Evolutionary conservation across 2,329 filamentous ascomycete species (phyloP).

Genomic region (Alternaria tenuissima): DNA sequence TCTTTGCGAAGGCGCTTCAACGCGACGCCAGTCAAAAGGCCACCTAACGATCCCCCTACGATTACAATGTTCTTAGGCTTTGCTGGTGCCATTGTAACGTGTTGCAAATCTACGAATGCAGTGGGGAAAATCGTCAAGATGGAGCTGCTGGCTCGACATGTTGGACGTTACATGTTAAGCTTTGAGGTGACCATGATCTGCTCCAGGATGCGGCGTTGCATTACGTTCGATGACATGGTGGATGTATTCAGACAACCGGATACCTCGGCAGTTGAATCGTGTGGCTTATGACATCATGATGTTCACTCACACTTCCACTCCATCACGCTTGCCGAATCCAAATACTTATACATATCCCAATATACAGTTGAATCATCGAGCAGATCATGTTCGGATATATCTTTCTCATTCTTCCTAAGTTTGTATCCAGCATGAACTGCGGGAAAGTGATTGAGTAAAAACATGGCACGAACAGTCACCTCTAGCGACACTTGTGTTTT

Average conservation of each 20-base stretch:
- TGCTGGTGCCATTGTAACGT: slow-evolving; percentile 18
- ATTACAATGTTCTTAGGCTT: slow-evolving; percentile 33
- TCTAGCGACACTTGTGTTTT: background rate
- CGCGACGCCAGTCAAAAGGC: slow-evolving; percentile 32
- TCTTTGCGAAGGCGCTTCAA: slow-evolving; percentile 33
- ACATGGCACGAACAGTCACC: background rate
- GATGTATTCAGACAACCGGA: background rate
- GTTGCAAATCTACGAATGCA: background rate
- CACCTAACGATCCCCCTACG: slow-evolving; percentile 34
- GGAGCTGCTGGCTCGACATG: background rate
- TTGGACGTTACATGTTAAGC: background rate
- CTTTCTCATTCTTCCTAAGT: background rate
- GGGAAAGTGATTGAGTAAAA: background rate
- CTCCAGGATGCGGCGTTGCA: slow-evolving; percentile 9
- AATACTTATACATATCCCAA: no score
- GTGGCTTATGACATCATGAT: slow-evolving; percentile 16
- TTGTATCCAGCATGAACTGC: background rate
- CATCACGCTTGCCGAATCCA: background rate
- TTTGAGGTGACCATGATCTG: background rate
- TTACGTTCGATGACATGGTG: slow-evolving; percentile 17
- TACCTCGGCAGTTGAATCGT: background rate
- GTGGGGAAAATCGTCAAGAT: background rate
- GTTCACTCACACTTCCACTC: background rate
- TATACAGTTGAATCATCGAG: background rate
- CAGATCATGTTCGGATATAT: background rate